Evolutionary conservation across 2,329 filamentous ascomycete species (phyloP).

Genomic region (Aspergillus clavatus): DNA sequence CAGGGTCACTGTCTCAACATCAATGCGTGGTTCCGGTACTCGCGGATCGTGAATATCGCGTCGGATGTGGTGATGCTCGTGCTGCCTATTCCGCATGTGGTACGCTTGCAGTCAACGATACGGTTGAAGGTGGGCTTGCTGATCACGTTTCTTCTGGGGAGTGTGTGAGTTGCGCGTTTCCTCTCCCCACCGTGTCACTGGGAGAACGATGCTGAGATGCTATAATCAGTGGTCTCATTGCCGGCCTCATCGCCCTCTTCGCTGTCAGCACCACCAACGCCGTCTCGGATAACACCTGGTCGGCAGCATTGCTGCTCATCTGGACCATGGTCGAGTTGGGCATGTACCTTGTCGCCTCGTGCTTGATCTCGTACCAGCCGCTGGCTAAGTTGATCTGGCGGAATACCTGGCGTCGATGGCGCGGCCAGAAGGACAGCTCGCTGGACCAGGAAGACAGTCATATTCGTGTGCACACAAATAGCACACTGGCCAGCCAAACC

Average conservation of each 20-base stretch:
- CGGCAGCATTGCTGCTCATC: not conserved
- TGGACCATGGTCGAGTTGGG: slow-evolving; percentile 1
- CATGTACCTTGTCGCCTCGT: slow-evolving; percentile 2
- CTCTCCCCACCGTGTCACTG: not conserved
- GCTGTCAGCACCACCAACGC: slow-evolving; percentile 1
- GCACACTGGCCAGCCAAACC: not conserved
- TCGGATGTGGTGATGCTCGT: slow-evolving; percentile 33
- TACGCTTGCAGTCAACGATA: slow-evolving; percentile 69
- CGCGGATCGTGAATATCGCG: slow-evolving; percentile 34
- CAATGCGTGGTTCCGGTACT: slow-evolving; percentile 25
- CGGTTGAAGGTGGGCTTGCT: slow-evolving; percentile 69
- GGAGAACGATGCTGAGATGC: not conserved
- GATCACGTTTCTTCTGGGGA: not conserved
- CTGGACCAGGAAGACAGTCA: not conserved
- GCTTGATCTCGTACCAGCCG: slow-evolving; percentile 1
- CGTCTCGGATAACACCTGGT: not conserved
- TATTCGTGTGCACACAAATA: not conserved
- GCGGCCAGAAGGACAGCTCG: not conserved
- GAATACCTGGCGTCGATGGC: not conserved
- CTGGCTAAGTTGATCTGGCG: not conserved
- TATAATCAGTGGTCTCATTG: slow-evolving; percentile 1
- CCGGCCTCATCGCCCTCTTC: not conserved
- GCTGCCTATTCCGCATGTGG: slow-evolving; percentile 38
- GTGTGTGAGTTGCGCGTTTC: not conserved
- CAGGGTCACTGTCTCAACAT: slow-evolving; percentile 22